Conservation (phyloP, 208 protist species). For the Acanthamoeba rhysodes region DNA sequence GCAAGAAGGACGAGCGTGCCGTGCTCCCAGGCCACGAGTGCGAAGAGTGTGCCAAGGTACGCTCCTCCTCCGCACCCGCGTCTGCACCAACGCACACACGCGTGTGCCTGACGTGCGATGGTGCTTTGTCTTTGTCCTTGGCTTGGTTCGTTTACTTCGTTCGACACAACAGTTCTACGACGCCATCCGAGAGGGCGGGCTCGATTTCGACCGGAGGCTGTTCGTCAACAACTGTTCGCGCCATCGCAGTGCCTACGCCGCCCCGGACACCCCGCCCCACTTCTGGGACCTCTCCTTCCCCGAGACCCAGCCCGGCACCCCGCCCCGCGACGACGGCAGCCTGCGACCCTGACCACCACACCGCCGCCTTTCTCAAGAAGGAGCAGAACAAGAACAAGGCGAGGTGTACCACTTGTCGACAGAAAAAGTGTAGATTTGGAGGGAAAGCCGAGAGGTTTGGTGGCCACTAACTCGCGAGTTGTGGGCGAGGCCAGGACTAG, state of each 20-base stretch:
- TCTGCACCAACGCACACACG: not conserved
- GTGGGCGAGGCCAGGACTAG: too few relatives aligned
- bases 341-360: too few relatives aligned
- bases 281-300: conserved; percentile 64
- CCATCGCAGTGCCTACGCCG: conserved; percentile 29
- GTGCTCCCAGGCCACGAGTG: conserved; percentile 53
- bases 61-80: not conserved
- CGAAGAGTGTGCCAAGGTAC: conserved; percentile 54
- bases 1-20: conserved; percentile 63
- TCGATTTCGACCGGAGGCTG: conserved; percentile 16
- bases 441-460: too few relatives aligned
- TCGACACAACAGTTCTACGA: conserved; percentile 29
- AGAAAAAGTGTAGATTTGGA: too few relatives aligned
- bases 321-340: not conserved
- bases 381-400: too few relatives aligned
- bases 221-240: conserved; percentile 51
- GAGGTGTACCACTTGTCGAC: too few relatives aligned
- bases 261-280: conserved; percentile 56
- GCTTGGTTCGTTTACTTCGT: too few relatives aligned
- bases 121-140: not conserved
- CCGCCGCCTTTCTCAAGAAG: too few relatives aligned
- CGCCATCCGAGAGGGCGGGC: conserved; percentile 7
- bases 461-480: too few relatives aligned
- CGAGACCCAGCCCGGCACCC: conserved; percentile 55
- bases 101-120: not conserved